Percentiles rank a stretch among this genome's conserved stretches.
Evolutionary conservation across 805 yeast genomes (phyloP).

Genomic region (Alloascoidea hylecoeti): DNA sequence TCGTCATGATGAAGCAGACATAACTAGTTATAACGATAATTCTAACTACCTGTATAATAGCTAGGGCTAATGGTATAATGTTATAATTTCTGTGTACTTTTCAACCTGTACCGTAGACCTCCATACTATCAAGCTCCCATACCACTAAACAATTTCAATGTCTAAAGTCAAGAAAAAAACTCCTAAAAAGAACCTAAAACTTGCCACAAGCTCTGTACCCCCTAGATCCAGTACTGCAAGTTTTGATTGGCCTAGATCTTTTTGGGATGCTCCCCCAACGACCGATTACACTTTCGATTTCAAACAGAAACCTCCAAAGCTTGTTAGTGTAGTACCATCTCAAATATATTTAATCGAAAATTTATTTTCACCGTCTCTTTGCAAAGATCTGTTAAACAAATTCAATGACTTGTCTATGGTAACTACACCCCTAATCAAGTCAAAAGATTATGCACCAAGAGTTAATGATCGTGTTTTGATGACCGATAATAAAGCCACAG

Average conservation of each 20-base stretch:
- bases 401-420: conserved; percentile 16
- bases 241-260: conserved; percentile 6
- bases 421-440: conserved; percentile 33
- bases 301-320: conserved; percentile 1
- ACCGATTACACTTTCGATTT: not conserved
- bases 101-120: too few species aligned
- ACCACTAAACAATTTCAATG: too few species aligned
- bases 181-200: too few species aligned
- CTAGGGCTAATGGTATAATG: too few species aligned
- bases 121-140: too few species aligned
- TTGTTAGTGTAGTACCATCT: conserved; percentile 3
- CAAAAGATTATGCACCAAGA: conserved; percentile 41
- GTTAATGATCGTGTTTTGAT: conserved; percentile 35
- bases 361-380: conserved; percentile 5
- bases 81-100: too few species aligned
- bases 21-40: too few species aligned
- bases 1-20: too few species aligned
- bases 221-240: too few species aligned
- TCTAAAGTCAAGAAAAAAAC: too few species aligned
- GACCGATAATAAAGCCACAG: conserved; percentile 22
- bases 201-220: too few species aligned
- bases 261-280: not conserved
- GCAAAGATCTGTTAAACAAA: conserved; percentile 9
- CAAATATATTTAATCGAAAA: conserved; percentile 8
- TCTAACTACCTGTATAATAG: too few species aligned